A percentile compares a stretch with the other conserved stretches of the same genome.
These are phyloP conservation scores for Ceratocystis cacaofunesta DNA, from an alignment of 2,329 filamentous ascomycete genomes.

Conservation along the genomic window DNA sequence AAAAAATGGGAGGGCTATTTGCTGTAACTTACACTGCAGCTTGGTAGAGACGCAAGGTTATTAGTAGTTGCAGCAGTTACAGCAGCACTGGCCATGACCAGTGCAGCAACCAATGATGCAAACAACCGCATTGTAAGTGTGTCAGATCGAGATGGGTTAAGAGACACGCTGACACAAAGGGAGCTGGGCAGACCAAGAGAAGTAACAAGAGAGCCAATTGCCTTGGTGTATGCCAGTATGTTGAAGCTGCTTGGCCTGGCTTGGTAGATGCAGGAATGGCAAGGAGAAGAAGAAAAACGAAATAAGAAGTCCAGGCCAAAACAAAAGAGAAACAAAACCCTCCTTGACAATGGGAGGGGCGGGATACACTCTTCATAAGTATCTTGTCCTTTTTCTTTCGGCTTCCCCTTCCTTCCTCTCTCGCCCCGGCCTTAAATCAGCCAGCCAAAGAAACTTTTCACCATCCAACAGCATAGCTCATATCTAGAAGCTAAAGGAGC, in stretches of 20 bases:
- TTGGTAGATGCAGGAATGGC: neutral
- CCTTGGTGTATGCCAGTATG: too few relatives aligned
- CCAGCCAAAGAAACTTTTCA: too few relatives aligned
- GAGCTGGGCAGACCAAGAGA: neutral
- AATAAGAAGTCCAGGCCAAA: neutral
- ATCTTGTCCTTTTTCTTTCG: too few relatives aligned
- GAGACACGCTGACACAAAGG: neutral
- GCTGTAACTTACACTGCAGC: slow-evolving; percentile 2
- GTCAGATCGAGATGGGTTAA: neutral
- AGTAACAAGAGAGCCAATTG: neutral
- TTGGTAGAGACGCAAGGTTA: neutral
- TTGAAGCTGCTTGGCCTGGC: too few relatives aligned
- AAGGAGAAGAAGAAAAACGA: neutral
- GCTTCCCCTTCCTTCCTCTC: too few relatives aligned
- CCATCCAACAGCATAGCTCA: too few relatives aligned
- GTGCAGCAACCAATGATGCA: neutral
- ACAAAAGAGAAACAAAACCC: too few relatives aligned
- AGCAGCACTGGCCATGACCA: neutral
- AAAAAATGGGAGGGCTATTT: too few relatives aligned
- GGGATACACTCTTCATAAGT: too few relatives aligned
- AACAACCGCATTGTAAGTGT: neutral
- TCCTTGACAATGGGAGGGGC: too few relatives aligned
- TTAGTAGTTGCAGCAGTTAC: neutral
- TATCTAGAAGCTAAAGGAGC: neutral
- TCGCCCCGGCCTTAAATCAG: too few relatives aligned